Conservation (phyloP, 2,329 filamentous ascomycete genomes). For the Ophiocordyceps sinensis region DNA sequence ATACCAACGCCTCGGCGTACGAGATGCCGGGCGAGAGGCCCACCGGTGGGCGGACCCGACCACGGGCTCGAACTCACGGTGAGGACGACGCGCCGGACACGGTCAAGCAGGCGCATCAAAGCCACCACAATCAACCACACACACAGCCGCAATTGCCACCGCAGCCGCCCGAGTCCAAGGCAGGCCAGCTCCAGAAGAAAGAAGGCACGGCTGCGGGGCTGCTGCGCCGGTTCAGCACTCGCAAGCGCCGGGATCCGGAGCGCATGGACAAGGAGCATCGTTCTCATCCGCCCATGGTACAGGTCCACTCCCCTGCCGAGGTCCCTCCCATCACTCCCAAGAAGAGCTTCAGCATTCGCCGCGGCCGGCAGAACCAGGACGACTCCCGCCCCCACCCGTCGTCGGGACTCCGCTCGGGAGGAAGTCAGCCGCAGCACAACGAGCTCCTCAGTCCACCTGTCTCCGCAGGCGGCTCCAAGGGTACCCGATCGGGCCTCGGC, state of each 20-base stretch:
- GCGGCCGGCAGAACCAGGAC: conserved; percentile 38
- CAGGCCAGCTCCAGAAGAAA: conserved; percentile 55
- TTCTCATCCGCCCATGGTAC: conserved; percentile 58
- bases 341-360: conserved; percentile 79
- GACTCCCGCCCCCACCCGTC: conserved; percentile 28
- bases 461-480: conserved; percentile 39
- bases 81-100: conserved; percentile 75
- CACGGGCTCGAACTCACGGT: conserved; percentile 81
- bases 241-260: conserved; percentile 56
- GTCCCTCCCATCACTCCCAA: conserved; percentile 44
- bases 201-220: conserved; percentile 78
- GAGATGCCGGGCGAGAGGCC: conserved; percentile 83
- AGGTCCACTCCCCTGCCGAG: conserved; percentile 66
- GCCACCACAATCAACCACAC: neutral
- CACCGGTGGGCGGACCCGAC: conserved; percentile 68
- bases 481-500: conserved; percentile 53
- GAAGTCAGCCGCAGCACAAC: conserved; percentile 57
- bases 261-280: conserved; percentile 43
- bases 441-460: conserved; percentile 64
- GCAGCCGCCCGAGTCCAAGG: conserved; percentile 37
- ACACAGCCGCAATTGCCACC: neutral
- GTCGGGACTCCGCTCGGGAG: conserved; percentile 33
- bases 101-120: conserved; percentile 10
- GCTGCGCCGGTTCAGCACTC: conserved; percentile 79
- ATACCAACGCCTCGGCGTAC: conserved; percentile 74